Evolutionary conservation across 768 basidiomycete genomes (phyloP).

Genomic region (Lactifluus piperatus): DNA sequence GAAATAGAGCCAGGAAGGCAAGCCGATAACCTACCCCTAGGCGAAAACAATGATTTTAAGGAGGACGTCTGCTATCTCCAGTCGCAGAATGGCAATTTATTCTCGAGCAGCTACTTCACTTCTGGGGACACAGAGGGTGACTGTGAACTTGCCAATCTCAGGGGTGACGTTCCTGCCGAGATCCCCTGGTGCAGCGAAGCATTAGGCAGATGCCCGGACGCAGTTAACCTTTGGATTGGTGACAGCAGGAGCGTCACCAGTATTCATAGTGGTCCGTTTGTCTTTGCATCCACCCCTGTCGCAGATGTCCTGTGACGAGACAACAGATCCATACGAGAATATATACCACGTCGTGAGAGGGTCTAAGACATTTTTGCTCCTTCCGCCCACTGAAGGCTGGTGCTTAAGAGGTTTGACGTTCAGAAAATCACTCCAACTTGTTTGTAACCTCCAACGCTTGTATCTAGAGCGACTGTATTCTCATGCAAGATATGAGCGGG

Average conservation of each 20-base stretch:
- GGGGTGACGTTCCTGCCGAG: conserved; percentile 57
- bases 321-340: conserved; percentile 83
- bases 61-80: conserved; percentile 64
- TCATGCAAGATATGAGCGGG: conserved; percentile 47
- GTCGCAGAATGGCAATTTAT: conserved; percentile 88
- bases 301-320: not conserved
- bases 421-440: not conserved
- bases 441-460: not conserved
- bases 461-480: conserved; percentile 49
- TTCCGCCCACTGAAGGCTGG: conserved; percentile 87
- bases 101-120: conserved; percentile 37
- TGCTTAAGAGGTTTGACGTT: conserved; percentile 57
- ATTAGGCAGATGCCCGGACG: conserved; percentile 69
- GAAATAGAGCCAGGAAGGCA: not conserved
- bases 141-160: conserved; percentile 58
- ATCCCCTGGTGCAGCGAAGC: conserved; percentile 72
- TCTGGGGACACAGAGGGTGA: conserved; percentile 24
- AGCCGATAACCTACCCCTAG: conserved; percentile 1
- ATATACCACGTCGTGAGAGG: conserved; percentile 84
- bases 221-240: conserved; percentile 92
- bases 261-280: conserved; percentile 66
- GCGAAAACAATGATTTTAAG: conserved; percentile 14
- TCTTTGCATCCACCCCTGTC: not conserved
- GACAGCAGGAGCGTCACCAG: conserved; percentile 68
- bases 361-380: conserved; percentile 73